Conservation (phyloP, 2,329 filamentous ascomycete genomes). For the Lasiodiplodia citricola region DNA sequence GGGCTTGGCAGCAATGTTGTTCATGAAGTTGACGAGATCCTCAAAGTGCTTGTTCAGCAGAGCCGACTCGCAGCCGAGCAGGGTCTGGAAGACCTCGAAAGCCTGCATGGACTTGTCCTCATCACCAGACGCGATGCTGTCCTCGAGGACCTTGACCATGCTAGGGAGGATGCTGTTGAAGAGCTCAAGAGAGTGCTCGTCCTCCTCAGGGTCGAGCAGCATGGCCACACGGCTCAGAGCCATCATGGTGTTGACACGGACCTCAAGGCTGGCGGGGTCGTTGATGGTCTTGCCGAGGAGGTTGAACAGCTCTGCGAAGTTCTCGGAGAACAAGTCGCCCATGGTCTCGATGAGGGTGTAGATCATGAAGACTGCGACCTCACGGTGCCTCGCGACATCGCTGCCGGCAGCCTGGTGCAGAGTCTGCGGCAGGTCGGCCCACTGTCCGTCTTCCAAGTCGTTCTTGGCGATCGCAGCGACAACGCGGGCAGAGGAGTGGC, state of each 20-base stretch:
- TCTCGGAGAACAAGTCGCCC: conserved; percentile 81
- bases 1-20: conserved; percentile 79
- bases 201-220: conserved; percentile 86
- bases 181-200: conserved; percentile 71
- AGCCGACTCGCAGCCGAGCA: conserved; percentile 86
- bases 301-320: conserved; percentile 77
- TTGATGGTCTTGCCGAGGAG: conserved; percentile 87
- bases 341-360: conserved; percentile 90
- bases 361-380: conserved; percentile 91
- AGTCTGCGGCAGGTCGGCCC: conserved; percentile 78
- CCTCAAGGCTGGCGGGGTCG: conserved; percentile 88
- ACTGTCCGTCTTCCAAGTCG: conserved; percentile 86
- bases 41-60: conserved; percentile 85
- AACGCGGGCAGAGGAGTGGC: conserved; percentile 86
- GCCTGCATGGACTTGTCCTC: conserved; percentile 88
- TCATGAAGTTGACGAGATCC: conserved; percentile 92
- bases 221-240: conserved; percentile 87
- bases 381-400: conserved; percentile 76
- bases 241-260: conserved; percentile 92
- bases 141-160: conserved; percentile 90
- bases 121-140: conserved; percentile 76
- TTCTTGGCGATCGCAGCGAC: conserved; percentile 84
- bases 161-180: conserved; percentile 82
- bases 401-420: conserved; percentile 81
- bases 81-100: conserved; percentile 96